phyloP scores from a whole-genome alignment of 331 rosid species.

The Erythrophleum ivorense region DNA sequence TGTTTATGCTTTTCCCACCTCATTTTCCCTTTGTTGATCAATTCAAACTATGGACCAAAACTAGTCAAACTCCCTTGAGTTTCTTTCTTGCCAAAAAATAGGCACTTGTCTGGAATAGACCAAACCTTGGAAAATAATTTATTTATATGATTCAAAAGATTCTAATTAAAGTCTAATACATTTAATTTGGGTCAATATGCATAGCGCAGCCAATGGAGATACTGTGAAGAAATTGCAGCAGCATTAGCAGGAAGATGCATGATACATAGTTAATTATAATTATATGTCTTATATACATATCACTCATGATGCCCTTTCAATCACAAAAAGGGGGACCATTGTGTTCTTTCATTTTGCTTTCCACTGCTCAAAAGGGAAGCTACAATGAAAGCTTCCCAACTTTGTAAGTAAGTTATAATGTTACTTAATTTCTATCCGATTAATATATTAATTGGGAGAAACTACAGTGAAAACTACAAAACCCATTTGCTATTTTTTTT shows the following conservation, averaged over 20 bases:
- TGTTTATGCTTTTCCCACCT: not conserved
- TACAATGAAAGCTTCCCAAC: conserved; percentile 38
- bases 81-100: not conserved
- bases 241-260: not conserved
- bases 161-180: not conserved
- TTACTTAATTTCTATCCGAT: not conserved
- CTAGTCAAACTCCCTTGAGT: conserved; percentile 32
- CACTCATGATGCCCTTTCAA: not conserved
- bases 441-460: conserved; percentile 18
- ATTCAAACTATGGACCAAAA: conserved; percentile 42
- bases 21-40: conserved; percentile 34
- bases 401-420: conserved; percentile 26
- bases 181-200: not conserved
- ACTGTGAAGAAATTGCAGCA: conserved; percentile 4
- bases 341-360: not conserved
- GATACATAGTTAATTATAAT: not conserved
- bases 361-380: not conserved
- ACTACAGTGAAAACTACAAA: conserved; percentile 4
- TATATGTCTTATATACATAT: not conserved
- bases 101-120: conserved; percentile 33
- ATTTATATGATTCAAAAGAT: conserved; percentile 24
- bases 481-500: not conserved
- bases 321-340: not conserved
- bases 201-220: not conserved
- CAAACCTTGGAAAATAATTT: conserved; percentile 19